A percentile compares a stretch with the other conserved stretches of the same genome.
Evolutionary conservation across 2,329 filamentous ascomycete genomes (phyloP).

Genomic region (Fusarium longipes): DNA sequence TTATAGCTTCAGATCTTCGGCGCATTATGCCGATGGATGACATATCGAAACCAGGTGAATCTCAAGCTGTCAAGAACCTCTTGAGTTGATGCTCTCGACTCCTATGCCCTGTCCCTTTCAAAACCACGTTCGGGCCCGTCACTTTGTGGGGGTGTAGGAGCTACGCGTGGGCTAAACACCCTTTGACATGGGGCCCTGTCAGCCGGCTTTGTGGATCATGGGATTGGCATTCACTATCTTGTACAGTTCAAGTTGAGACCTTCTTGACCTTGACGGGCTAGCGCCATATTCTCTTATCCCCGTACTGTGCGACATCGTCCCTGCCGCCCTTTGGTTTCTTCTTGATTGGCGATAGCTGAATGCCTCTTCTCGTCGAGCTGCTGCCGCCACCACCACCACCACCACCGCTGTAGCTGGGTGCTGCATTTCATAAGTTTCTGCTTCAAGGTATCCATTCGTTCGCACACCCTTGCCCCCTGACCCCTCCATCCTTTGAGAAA

Average conservation of each 20-base stretch:
- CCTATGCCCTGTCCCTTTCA: slow-evolving; percentile 15
- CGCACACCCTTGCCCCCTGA: slow-evolving; percentile 24
- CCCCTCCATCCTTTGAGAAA: slow-evolving; percentile 31
- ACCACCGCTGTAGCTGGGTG: slow-evolving; percentile 26
- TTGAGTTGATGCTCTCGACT: slow-evolving; percentile 29
- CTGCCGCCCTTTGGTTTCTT: slow-evolving; percentile 32
- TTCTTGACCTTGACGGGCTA: slow-evolving; percentile 42
- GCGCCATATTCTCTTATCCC: slow-evolving; percentile 31
- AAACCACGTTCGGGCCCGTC: slow-evolving; percentile 36
- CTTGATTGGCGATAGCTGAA: slow-evolving; percentile 36
- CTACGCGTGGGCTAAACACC: slow-evolving; percentile 42
- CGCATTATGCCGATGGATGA: slow-evolving; percentile 6
- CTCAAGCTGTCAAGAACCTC: slow-evolving; percentile 12
- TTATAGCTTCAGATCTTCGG: slow-evolving; percentile 1
- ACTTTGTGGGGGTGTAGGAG: slow-evolving; percentile 37
- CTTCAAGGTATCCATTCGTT: slow-evolving; percentile 16
- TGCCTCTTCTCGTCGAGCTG: slow-evolving; percentile 43
- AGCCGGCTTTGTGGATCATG: slow-evolving; percentile 44
- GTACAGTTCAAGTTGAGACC: slow-evolving; percentile 40
- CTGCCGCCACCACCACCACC: slow-evolving; percentile 25
- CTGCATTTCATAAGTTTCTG: slow-evolving; percentile 23
- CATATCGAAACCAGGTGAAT: slow-evolving; percentile 16
- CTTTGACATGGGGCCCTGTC: slow-evolving; percentile 42
- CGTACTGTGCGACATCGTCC: slow-evolving; percentile 44
- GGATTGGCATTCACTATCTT: slow-evolving; percentile 33